These are phyloP conservation scores for Fusarium albidum DNA, from an alignment of 2,329 filamentous ascomycete genomes.

Conservation along the genomic window DNA sequence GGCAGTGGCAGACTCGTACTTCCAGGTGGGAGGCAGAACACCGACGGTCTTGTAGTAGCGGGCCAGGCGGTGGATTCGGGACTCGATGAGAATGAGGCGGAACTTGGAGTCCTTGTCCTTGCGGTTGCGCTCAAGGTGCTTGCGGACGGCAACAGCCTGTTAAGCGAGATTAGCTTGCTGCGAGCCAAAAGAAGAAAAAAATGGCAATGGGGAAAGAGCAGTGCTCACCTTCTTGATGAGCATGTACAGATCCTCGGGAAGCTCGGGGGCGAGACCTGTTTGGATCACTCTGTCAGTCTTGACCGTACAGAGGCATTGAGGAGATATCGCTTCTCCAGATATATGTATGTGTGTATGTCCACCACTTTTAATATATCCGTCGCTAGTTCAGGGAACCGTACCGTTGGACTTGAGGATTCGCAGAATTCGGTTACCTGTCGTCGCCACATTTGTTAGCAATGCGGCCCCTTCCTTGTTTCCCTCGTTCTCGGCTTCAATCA, in stretches of 20 bases:
- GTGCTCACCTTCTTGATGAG: conserved; percentile 96
- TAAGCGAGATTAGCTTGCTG: conserved; percentile 10
- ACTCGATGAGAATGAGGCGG: conserved; percentile 99
- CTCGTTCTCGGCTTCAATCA: background rate
- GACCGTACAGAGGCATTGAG: conserved; percentile 85
- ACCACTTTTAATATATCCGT: conserved; percentile 37
- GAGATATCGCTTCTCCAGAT: conserved; percentile 36
- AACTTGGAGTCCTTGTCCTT: conserved; percentile 99
- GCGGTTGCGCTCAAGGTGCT: conserved; percentile 99
- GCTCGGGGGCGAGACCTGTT: conserved; percentile 96
- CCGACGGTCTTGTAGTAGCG: conserved; percentile 99
- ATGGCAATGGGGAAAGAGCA: background rate
- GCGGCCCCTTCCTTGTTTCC: background rate
- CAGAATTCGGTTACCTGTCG: conserved; percentile 98
- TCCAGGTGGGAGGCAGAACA: conserved; percentile 90
- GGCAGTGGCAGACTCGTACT: conserved; percentile 98
- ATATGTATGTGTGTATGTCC: conserved; percentile 42
- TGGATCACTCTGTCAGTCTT: conserved; percentile 90
- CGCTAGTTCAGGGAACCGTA: conserved; percentile 66
- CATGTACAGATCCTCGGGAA: conserved; percentile 99
- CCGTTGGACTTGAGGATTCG: conserved; percentile 97
- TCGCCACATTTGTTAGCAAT: conserved; percentile 50
- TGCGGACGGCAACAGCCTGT: conserved; percentile 96
- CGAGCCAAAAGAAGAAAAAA: background rate
- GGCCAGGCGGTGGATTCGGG: conserved; percentile 98